Base-by-base conservation (phyloP, 768 basidiomycete genomes). In the Calocybe cyanea region DNA sequence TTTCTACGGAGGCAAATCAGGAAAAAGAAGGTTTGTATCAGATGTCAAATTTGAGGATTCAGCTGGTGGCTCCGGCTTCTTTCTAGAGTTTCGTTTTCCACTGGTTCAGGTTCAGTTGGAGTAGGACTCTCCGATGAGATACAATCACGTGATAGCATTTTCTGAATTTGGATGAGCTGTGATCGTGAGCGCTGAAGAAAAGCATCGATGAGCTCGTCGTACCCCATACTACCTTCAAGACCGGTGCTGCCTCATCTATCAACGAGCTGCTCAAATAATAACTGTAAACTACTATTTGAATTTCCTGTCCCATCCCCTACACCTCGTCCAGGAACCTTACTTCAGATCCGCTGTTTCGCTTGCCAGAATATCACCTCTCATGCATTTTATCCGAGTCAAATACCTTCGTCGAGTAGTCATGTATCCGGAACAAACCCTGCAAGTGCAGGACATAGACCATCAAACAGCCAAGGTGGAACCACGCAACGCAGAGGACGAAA, bases 321-420 rank as follows among this genome's bases (percentile, higher is more conserved):
- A 10, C 83, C 82, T n/a, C 63, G 74, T 14, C 65, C 76, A 15
- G 72, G 79, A 32, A 75, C 80, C 0, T 56, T 83, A 4, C 77
- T 92, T 7, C 75, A 75, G 48, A 65, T 93, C 45, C 77, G 77
- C 46, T 94, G 91, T 63, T 87, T 74, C 59, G 67, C 72, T 36
- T 94, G 91, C 63, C 69, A 75, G 43, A 61, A 70, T 2, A 59
- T 82, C 24, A 73, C 83, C 46, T 66, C 74, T 38, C 83, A 87
- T 64, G 72, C 76, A 1, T 87, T 84, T 66, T 86, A 87, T 61
- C 75, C 83, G 0, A 69, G 69, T 0, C 86, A 89, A 57, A 63
- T 84, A 1, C 70, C 74, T 51, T 53, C 61, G 5, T 57, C 57
- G 37, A 58, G 49, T 43, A 38, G 30, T 19, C 33, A 38, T 20